These are phyloP conservation scores for Tolypocladium amazonense DNA, from an alignment of 2,329 filamentous ascomycete species.

Conservation along the genomic window DNA sequence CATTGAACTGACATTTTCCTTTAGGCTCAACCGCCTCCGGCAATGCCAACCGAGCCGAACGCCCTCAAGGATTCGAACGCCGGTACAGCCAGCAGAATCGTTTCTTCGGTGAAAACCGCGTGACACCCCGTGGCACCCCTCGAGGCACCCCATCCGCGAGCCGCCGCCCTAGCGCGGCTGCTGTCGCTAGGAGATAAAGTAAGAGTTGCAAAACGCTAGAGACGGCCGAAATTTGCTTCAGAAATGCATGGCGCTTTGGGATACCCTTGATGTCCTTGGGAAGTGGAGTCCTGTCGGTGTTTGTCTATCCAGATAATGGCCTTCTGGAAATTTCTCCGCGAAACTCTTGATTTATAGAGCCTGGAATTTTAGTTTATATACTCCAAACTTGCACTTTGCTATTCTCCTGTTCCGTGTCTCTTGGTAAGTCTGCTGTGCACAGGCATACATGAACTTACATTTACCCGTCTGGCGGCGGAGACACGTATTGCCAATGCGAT, in stretches of 20 bases:
- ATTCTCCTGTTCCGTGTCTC: too few species aligned
- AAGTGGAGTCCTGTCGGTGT: not conserved
- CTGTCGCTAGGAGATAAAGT: constrained; percentile 4
- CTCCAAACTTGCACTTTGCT: too few species aligned
- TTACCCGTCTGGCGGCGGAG: too few species aligned
- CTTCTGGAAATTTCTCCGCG: too few species aligned
- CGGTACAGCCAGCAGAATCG: constrained; percentile 27
- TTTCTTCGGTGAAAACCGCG: constrained; percentile 30
- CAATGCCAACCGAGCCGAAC: constrained; percentile 8
- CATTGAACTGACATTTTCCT: not conserved
- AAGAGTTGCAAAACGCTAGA: not conserved
- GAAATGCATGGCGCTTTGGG: not conserved
- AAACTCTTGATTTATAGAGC: too few species aligned
- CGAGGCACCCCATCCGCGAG: constrained; percentile 25
- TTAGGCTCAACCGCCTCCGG: constrained; percentile 13
- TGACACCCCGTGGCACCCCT: constrained; percentile 26
- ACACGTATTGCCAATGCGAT: not conserved
- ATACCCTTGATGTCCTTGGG: not conserved
- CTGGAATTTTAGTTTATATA: too few species aligned
- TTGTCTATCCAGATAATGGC: not conserved
- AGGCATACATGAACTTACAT: too few species aligned
- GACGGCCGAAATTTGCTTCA: not conserved
- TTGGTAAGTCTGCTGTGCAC: too few species aligned
- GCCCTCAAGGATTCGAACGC: constrained; percentile 11
- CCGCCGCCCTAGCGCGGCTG: constrained; percentile 16